phyloP scores from a whole-genome alignment of 2,329 filamentous ascomycete species.

The Keithomyces neogunnii region DNA sequence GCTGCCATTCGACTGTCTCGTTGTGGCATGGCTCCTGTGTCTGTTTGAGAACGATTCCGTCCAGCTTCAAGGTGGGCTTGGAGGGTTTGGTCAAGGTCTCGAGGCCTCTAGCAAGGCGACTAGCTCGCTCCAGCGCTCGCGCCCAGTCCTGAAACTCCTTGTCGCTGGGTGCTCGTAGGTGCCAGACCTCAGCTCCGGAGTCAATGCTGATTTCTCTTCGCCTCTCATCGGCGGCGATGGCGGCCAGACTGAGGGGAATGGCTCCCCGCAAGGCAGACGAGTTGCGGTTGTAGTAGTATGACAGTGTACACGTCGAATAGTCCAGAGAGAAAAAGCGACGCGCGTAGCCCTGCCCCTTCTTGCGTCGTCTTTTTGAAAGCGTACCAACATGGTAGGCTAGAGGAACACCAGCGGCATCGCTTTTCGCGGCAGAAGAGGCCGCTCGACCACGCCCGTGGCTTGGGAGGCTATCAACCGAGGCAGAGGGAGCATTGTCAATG shows the following conservation, averaged over 20 bases:
- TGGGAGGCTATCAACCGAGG: constrained; percentile 54
- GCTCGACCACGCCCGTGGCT: constrained; percentile 35
- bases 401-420: constrained; percentile 33
- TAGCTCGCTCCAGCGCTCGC: constrained; percentile 73
- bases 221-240: constrained; percentile 81
- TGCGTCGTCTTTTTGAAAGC: constrained; percentile 81
- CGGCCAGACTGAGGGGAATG: constrained; percentile 84
- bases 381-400: constrained; percentile 71
- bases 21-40: constrained; percentile 30
- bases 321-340: constrained; percentile 93
- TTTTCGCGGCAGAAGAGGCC: constrained; percentile 43
- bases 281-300: constrained; percentile 92
- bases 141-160: constrained; percentile 88
- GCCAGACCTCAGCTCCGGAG: constrained; percentile 95
- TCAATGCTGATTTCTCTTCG: constrained; percentile 91
- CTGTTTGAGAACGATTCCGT: constrained; percentile 16
- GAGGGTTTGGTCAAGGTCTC: constrained; percentile 26
- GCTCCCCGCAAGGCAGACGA: constrained; percentile 87
- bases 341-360: constrained; percentile 89
- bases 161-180: constrained; percentile 72
- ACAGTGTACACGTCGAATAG: constrained; percentile 86
- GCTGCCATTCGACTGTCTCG: constrained; percentile 79
- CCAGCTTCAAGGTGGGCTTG: constrained; percentile 18
- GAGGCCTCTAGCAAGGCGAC: constrained; percentile 51
- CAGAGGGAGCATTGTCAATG: constrained; percentile 35